Conservation (phyloP, 2,329 filamentous ascomycete species). For the Davidsoniella virescens region DNA sequence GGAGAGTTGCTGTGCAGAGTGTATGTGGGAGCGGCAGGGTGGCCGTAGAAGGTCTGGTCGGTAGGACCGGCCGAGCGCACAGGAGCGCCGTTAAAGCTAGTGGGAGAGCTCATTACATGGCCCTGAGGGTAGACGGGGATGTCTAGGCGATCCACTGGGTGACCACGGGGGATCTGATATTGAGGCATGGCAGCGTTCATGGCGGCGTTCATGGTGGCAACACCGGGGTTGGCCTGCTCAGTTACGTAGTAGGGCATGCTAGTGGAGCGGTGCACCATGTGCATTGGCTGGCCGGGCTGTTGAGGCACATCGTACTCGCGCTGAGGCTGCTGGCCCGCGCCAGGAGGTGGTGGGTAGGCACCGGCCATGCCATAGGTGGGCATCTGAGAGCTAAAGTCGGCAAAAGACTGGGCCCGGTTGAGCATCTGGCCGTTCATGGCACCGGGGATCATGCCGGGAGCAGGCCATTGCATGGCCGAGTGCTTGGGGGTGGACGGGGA, state of each 20-base stretch:
- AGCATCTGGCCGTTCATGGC: constrained; percentile 24
- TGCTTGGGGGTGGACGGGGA: constrained; percentile 42
- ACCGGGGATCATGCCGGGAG: constrained; percentile 25
- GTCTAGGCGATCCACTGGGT: constrained; percentile 29
- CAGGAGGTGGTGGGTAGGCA: constrained; percentile 6
- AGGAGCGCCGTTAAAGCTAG: constrained; percentile 39
- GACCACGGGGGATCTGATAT: constrained; percentile 36
- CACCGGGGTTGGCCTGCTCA: constrained; percentile 44
- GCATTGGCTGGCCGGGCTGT: constrained; percentile 24
- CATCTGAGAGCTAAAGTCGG: constrained; percentile 37
- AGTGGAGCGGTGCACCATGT: constrained; percentile 32
- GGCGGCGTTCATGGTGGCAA: constrained; percentile 44
- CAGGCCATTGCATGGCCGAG: constrained; percentile 34
- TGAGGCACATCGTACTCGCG: constrained; percentile 25
- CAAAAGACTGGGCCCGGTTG: constrained; percentile 38
- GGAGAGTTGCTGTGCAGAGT: constrained; percentile 32
- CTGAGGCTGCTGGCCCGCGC: constrained; percentile 16
- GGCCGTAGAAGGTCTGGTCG: constrained; percentile 41
- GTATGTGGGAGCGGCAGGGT: constrained; percentile 32
- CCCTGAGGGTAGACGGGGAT: constrained; percentile 30
- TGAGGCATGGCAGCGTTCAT: constrained; percentile 24
- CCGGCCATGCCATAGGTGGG: constrained; percentile 23
- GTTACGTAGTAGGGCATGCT: constrained; percentile 41
- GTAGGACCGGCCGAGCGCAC: constrained; percentile 33
- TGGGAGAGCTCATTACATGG: constrained; percentile 38